Conservation (phyloP, 169 alveolate species). For the Babesia gibsoni region DNA sequence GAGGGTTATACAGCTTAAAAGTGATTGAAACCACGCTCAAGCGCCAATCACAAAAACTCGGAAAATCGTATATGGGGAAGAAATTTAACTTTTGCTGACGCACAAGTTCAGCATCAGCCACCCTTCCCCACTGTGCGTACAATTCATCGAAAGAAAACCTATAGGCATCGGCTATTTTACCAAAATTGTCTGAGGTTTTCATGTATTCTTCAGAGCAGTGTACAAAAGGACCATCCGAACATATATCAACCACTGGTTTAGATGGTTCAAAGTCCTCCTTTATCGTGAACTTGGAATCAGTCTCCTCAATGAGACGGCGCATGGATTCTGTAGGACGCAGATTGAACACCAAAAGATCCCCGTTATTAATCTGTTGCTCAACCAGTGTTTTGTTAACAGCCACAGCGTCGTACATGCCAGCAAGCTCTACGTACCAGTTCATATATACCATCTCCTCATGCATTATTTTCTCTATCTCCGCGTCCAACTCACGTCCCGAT, state of each 20-base stretch:
- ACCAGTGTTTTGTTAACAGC: conserved; percentile 17
- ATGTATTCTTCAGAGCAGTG: conserved; percentile 17
- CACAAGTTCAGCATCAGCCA: conserved; percentile 3
- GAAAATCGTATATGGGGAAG: conserved; percentile 57
- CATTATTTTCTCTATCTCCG: conserved; percentile 19
- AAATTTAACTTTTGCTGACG: background rate
- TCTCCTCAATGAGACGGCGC: conserved; percentile 37
- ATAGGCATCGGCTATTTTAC: background rate
- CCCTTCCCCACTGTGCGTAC: background rate
- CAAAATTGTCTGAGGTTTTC: background rate
- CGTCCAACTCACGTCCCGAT: conserved; percentile 12
- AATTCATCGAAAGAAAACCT: background rate
- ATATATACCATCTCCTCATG: conserved; percentile 44
- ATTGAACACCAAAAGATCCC: conserved; percentile 55
- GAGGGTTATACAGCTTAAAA: conserved; percentile 42
- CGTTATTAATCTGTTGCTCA: conserved; percentile 48
- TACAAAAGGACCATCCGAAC: background rate
- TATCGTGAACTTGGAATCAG: conserved; percentile 24
- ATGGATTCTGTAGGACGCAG: conserved; percentile 61
- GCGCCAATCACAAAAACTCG: conserved; percentile 55
- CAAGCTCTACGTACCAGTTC: conserved; percentile 58
- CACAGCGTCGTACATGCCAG: conserved; percentile 31
- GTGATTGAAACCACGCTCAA: conserved; percentile 39
- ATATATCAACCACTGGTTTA: conserved; percentile 10
- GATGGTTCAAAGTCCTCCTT: conserved; percentile 63